These are phyloP conservation scores for Hypomyces rosellus DNA, from an alignment of 2,329 filamentous ascomycete species.

Conservation along the genomic window DNA sequence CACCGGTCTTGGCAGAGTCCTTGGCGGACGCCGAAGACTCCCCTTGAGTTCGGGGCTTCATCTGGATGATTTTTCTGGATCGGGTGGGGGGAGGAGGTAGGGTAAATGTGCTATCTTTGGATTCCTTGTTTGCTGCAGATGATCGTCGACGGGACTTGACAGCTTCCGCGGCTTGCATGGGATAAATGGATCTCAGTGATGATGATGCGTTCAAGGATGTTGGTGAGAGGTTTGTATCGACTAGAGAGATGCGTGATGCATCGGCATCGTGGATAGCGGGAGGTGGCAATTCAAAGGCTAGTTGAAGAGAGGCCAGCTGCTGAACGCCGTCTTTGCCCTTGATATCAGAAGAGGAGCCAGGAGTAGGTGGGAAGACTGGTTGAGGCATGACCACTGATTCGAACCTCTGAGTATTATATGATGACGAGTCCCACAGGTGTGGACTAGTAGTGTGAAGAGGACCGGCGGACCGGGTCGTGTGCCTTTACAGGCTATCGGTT, in stretches of 20 bases:
- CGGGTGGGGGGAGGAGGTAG: constrained; percentile 88
- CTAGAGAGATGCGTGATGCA: constrained; percentile 21
- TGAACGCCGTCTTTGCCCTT: constrained; percentile 62
- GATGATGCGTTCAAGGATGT: constrained; percentile 14
- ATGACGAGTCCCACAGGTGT: constrained; percentile 3
- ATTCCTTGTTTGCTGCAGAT: constrained; percentile 34
- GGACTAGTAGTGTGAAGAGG: too few relatives aligned
- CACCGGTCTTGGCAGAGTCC: constrained; percentile 17
- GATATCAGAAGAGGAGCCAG: constrained; percentile 74
- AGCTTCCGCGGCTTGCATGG: constrained; percentile 44
- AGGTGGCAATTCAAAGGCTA: constrained; percentile 69
- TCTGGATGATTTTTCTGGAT: constrained; percentile 94
- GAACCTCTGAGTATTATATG: background rate
- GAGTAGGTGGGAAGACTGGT: constrained; percentile 57
- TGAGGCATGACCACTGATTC: constrained; percentile 24
- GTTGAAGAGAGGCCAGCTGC: constrained; percentile 55
- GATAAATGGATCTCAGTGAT: constrained; percentile 29
- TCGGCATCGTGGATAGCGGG: constrained; percentile 56
- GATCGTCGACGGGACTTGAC: constrained; percentile 49
- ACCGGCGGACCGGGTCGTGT: background rate
- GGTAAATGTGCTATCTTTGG: constrained; percentile 61
- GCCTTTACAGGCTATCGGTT: background rate
- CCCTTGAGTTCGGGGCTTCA: constrained; percentile 63
- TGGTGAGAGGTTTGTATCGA: constrained; percentile 26
- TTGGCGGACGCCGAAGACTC: constrained; percentile 19